These are phyloP conservation scores for Coemansia pectinata DNA, from an alignment of 192 early-diverging fungal species.

Conservation along the genomic window DNA sequence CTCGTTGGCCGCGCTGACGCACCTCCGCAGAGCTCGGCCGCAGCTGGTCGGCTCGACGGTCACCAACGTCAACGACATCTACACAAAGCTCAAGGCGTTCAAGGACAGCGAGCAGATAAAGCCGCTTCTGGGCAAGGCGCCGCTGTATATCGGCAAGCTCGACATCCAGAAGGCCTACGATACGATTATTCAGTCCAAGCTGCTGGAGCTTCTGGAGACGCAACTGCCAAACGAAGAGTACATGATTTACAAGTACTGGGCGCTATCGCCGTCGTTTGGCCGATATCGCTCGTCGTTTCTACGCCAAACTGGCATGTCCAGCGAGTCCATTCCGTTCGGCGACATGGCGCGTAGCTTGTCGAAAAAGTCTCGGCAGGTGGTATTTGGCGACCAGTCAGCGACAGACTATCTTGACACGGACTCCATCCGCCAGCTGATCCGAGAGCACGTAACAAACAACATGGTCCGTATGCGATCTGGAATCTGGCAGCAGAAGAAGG, in stretches of 20 bases:
- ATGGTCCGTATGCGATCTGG: conserved; percentile 62
- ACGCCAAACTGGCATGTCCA: conserved; percentile 29
- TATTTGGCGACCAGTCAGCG: conserved; percentile 74
- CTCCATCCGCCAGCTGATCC: conserved; percentile 53
- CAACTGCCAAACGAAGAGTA: conserved; percentile 61
- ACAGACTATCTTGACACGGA: conserved; percentile 58
- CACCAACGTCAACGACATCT: conserved; percentile 53
- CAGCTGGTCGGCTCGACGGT: conserved; percentile 45
- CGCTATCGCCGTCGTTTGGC: conserved; percentile 45
- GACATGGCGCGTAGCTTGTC: conserved; percentile 56
- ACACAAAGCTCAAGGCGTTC: conserved; percentile 42
- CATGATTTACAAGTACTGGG: conserved; percentile 64
- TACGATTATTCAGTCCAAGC: conserved; percentile 72
- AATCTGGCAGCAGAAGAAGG: conserved; percentile 69
- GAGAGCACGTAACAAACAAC: conserved; percentile 68
- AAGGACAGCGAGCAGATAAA: conserved; percentile 14
- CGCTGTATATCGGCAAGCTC: conserved; percentile 76
- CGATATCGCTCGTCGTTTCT: conserved; percentile 23
- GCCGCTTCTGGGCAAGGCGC: background rate
- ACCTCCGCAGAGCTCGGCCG: conserved; percentile 15
- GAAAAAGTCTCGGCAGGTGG: conserved; percentile 53
- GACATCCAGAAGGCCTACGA: conserved; percentile 82
- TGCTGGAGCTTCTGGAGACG: conserved; percentile 38
- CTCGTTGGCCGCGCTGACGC: conserved; percentile 33
- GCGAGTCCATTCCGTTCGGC: conserved; percentile 49